These are phyloP conservation scores for Capsicum pubescens DNA, from an alignment of 257 asterid species.

Conservation along the genomic window DNA sequence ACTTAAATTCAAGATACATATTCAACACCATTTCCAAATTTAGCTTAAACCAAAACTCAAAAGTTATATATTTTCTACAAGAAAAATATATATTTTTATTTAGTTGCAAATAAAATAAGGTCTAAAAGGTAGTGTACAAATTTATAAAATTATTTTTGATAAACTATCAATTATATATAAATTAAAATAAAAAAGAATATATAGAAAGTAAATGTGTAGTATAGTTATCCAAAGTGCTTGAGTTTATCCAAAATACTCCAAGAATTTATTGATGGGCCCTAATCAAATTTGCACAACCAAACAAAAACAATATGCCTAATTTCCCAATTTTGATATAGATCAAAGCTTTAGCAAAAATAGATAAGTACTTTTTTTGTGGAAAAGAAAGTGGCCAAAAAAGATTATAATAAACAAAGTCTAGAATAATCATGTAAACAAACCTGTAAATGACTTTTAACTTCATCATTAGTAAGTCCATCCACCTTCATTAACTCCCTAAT, in stretches of 20 bases:
- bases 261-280: background rate
- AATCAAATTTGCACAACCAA: conserved; percentile 18
- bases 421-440: conserved; percentile 38
- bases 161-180: background rate
- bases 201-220: background rate
- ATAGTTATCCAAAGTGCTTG: conserved; percentile 16
- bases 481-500: conserved; percentile 75
- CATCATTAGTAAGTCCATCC: conserved; percentile 78
- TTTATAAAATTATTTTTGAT: too few species aligned
- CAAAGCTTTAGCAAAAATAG: background rate
- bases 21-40: background rate
- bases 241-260: conserved; percentile 15
- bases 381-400: background rate
- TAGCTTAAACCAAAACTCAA: background rate
- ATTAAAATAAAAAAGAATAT: background rate
- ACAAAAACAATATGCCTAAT: background rate
- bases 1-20: background rate
- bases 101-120: background rate
- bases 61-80: background rate
- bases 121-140: too few species aligned
- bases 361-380: background rate
- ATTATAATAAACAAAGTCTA: background rate
- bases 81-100: background rate
- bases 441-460: conserved; percentile 79
- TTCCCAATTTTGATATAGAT: background rate